Evolutionary conservation across 192 early-diverging fungal species (phyloP), one percentile per base, ranked within the genome.

Genomic region (Backusella circina): DNA sequence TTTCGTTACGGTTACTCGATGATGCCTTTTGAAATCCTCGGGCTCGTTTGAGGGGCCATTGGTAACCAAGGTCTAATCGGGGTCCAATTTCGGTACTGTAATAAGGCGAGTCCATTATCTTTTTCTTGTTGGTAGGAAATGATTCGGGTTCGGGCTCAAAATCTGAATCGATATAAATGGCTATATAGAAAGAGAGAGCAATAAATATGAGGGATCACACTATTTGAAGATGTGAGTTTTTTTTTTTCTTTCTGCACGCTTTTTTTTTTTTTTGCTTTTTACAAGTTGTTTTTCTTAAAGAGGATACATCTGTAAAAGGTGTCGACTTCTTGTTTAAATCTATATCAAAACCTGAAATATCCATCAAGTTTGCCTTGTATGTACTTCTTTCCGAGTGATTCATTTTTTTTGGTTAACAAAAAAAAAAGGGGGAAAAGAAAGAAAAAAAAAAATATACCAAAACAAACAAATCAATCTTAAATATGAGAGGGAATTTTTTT

Each of bases 11-110:
- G 31, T 70, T 70, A 47, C 23, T 13, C 16, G 23, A 26, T 16
- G 39, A 41, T 15, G 38, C 68, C 18, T 70, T 39, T 44, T 30
- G 13, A 8, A 70, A 70, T 15, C 68, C 39, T 30, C 28, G 12
- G 26, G 5, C n/a, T 21, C 21, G 37, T 47, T 47, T 70, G 30
- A 30, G 16, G 21, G 71, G 44, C 71, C 71, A 72, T 72, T 72
- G 44, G 16, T 72, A 51, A 36, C 71, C 71, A 2, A 72, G 28
- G 36, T 72, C 33, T 35, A 72, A 61, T 10, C 12, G 50, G 16
- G 71, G 71, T n/a, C 51, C 71, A n/a, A 72, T 61, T 18, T 57
- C 47, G 13, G 47, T 32, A 35, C 68, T 41, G 38, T 31, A 70
- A 28, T 70, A 70, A 10, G 66, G 66, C 12, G 66, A 67, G n/a